Percentiles rank a stretch among this genome's conserved stretches.
phyloP scores from a whole-genome alignment of 768 basidiomycete genomes.

The Clitopilus hobsonii region DNA sequence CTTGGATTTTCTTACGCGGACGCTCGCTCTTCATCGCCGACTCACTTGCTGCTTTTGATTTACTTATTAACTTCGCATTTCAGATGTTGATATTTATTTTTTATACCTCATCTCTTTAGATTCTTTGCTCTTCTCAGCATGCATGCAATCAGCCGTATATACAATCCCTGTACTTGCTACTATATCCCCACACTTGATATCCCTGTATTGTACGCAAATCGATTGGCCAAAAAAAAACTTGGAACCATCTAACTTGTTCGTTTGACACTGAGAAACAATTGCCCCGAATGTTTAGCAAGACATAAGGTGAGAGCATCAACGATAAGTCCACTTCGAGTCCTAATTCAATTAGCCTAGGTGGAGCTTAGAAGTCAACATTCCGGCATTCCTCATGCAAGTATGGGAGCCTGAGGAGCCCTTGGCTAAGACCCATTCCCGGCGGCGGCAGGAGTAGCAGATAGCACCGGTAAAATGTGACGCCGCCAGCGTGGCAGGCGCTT shows the following conservation, averaged over 20 bases:
- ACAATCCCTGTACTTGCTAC: neutral
- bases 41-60: neutral
- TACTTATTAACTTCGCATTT: conserved; percentile 1
- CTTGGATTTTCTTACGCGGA: neutral
- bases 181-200: conserved; percentile 1
- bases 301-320: neutral
- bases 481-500: neutral
- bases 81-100: neutral
- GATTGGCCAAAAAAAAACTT: neutral
- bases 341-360: neutral
- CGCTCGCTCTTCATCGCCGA: neutral
- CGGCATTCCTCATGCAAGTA: too few species aligned
- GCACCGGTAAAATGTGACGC: neutral
- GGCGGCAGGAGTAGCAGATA: neutral
- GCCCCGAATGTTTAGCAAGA: neutral
- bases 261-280: too few species aligned
- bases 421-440: neutral
- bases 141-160: neutral
- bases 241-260: neutral
- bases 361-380: too few species aligned
- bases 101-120: neutral
- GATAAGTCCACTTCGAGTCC: too few species aligned
- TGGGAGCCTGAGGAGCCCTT: too few species aligned
- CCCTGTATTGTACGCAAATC: neutral
- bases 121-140: neutral